phyloP scores from a whole-genome alignment of 164 flowering plant genomes.

The Stephania yunnanensis region DNA sequence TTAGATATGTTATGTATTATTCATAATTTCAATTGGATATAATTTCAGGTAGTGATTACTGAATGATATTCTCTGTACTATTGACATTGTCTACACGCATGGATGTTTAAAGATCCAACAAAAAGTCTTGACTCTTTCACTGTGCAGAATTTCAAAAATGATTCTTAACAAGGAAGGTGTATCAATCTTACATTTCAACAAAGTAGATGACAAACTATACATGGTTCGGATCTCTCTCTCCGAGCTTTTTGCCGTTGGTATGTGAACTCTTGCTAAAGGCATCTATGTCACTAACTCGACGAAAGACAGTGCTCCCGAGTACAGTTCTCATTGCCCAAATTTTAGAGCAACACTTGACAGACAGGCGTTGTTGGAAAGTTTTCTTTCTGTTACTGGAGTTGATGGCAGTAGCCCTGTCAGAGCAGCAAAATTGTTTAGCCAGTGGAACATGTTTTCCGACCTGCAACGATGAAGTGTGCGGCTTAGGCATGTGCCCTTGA shows the following conservation, averaged over 20 bases:
- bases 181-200: background rate
- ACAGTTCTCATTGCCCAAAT: background rate
- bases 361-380: background rate
- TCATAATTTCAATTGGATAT: too few species aligned
- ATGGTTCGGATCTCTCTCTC: background rate
- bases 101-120: too few species aligned
- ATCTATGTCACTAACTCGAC: background rate
- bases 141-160: too few species aligned
- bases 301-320: background rate
- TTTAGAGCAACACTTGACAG: background rate
- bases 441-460: background rate
- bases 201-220: background rate
- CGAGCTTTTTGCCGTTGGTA: background rate
- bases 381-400: background rate
- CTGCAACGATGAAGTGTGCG: background rate
- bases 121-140: too few species aligned
- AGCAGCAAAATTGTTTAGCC: background rate
- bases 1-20: too few species aligned
- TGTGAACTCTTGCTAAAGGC: background rate
- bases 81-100: too few species aligned
- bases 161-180: background rate
- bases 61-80: too few species aligned
- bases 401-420: background rate
- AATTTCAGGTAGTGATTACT: too few species aligned
- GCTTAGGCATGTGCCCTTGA: background rate